Percentiles rank a stretch among this genome's conserved stretches.
Evolutionary conservation across 1,139 yeast genomes (phyloP).

Genomic region (Kodamaea plutei): DNA sequence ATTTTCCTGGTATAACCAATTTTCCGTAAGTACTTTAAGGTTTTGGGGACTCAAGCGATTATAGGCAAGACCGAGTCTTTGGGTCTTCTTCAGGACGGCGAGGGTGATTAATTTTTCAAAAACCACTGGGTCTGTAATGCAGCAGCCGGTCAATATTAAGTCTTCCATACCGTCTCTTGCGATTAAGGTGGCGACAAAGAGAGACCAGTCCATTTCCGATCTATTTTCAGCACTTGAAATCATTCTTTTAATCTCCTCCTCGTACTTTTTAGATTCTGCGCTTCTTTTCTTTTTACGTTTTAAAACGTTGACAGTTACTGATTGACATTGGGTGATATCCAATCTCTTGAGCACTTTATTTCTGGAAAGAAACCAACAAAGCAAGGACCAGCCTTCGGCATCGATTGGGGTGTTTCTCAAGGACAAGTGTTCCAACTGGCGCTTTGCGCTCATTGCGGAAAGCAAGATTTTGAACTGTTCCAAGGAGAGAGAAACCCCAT

Average conservation of each 20-base stretch:
- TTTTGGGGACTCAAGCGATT: conserved; percentile 54
- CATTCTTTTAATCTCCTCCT: conserved; percentile 48
- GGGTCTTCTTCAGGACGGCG: conserved; percentile 50
- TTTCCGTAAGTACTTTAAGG: conserved; percentile 42
- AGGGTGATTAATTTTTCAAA: conserved; percentile 55
- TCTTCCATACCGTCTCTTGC: conserved; percentile 74
- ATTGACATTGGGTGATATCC: conserved; percentile 71
- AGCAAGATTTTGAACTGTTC: conserved; percentile 64
- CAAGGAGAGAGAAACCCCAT: conserved; percentile 60
- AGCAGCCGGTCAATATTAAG: conserved; percentile 66
- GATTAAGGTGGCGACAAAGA: conserved; percentile 63
- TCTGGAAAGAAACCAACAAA: conserved; percentile 67
- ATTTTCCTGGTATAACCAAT: conserved; percentile 33
- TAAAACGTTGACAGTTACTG: conserved; percentile 53
- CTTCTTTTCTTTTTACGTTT: conserved; percentile 30
- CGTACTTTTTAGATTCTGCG: conserved; percentile 20
- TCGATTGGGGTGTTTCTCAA: conserved; percentile 69
- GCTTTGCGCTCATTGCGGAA: conserved; percentile 57
- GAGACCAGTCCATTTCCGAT: conserved; percentile 73
- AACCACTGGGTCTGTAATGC: conserved; percentile 50
- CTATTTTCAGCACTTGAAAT: conserved; percentile 52
- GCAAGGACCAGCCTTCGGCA: conserved; percentile 63
- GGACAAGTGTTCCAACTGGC: conserved; percentile 61
- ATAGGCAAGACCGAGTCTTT: conserved; percentile 65
- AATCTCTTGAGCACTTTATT: conserved; percentile 51